phyloP scores from a whole-genome alignment of 768 basidiomycete genomes.

The Suillus occidentalis region DNA sequence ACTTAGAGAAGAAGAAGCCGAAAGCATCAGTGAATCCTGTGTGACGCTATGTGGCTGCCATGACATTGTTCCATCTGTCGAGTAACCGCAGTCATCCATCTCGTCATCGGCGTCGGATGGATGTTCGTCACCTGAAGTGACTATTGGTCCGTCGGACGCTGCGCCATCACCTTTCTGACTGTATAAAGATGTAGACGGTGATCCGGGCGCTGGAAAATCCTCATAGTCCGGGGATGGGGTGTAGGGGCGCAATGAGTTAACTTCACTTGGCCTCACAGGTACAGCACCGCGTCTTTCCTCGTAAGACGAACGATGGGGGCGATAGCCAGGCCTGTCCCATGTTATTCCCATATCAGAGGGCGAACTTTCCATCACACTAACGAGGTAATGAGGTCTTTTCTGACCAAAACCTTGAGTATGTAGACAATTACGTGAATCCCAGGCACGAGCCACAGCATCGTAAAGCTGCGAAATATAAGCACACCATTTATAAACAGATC shows the following conservation, averaged over 20 bases:
- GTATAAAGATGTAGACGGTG: conserved; percentile 18
- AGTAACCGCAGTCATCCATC: conserved; percentile 21
- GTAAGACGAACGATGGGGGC: conserved; percentile 24
- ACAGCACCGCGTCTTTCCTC: conserved; percentile 26
- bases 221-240: conserved; percentile 24
- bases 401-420: conserved; percentile 14
- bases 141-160: conserved; percentile 6
- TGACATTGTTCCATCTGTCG: conserved; percentile 21
- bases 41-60: not conserved
- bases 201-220: conserved; percentile 14
- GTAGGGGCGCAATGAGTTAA: conserved; percentile 27
- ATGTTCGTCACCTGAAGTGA: not conserved
- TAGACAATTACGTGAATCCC: conserved; percentile 23
- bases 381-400: conserved; percentile 19
- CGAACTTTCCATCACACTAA: conserved; percentile 15
- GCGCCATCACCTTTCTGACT: conserved; percentile 14
- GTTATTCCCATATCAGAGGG: conserved; percentile 26
- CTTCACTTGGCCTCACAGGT: conserved; percentile 24
- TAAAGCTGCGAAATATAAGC: conserved; percentile 24
- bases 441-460: conserved; percentile 27
- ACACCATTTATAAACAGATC: not conserved
- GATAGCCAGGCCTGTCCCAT: conserved; percentile 23
- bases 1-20: conserved; percentile 1
- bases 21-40: not conserved
- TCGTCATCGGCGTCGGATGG: conserved; percentile 8